Conservation (phyloP, 495 filamentous ascomycete genomes). For the Tuber brumale region DNA sequence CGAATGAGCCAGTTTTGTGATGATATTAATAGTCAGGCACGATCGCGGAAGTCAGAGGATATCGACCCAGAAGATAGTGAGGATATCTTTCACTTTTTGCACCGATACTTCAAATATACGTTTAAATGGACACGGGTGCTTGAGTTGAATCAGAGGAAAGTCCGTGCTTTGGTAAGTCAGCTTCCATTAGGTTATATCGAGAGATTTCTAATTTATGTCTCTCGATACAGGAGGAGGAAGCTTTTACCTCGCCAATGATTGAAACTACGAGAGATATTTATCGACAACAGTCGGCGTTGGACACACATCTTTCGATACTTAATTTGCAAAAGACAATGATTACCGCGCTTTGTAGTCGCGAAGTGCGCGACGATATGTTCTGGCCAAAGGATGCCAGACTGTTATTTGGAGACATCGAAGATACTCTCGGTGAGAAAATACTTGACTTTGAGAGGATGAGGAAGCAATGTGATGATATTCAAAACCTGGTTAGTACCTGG, state of each 20-base stretch:
- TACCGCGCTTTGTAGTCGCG: slow-evolving; percentile 24
- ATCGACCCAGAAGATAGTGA: slow-evolving; percentile 8
- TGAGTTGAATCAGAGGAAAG: slow-evolving; percentile 23
- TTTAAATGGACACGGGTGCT: slow-evolving; percentile 32
- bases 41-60: slow-evolving; percentile 3
- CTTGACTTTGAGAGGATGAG: slow-evolving; percentile 31
- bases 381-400: slow-evolving; percentile 25
- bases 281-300: slow-evolving; percentile 24
- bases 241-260: slow-evolving; percentile 29
- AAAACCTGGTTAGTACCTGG: slow-evolving; percentile 20
- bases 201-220: slow-evolving; percentile 10
- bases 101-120: slow-evolving; percentile 20
- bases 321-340: slow-evolving; percentile 33
- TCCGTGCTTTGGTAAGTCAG: slow-evolving; percentile 20
- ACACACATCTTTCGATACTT: slow-evolving; percentile 26
- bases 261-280: slow-evolving; percentile 34
- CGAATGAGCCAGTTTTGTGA: slow-evolving; percentile 33
- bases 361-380: slow-evolving; percentile 25
- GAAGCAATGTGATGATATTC: slow-evolving; percentile 35
- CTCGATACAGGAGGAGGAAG: slow-evolving; percentile 24
- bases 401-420: slow-evolving; percentile 32
- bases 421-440: slow-evolving; percentile 25
- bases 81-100: slow-evolving; percentile 26
- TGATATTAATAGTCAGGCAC: slow-evolving; percentile 14
- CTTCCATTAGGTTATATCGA: not conserved